These are phyloP conservation scores for peach (Prunus persica) DNA, from an alignment of 306 rosid genomes.

Conservation along the genomic window Prunus_persica_NCBIv2 NC_034009.1:7443501-7444000, in stretches of 20 bases:
- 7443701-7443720: neutral
- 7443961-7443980: slow-evolving; percentile 15
- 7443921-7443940: slow-evolving; percentile 3
- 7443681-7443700: slow-evolving; percentile 2
- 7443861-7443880: slow-evolving; percentile 85
- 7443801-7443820: slow-evolving; percentile 31
- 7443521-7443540: neutral
- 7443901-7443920: slow-evolving; percentile 28
- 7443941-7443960: slow-evolving; percentile 11
- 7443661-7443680: neutral
- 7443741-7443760: neutral
- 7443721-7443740: neutral
- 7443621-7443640: neutral
- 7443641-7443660: neutral
- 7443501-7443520: neutral
- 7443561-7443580: neutral
- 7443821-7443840: slow-evolving; percentile 82
- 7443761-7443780: neutral
- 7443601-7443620: neutral
- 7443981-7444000: slow-evolving; percentile 57
- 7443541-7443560: neutral
- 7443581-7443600: neutral
- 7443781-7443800: slow-evolving; percentile 10
- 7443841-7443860: slow-evolving; percentile 71
- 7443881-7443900: slow-evolving; percentile 93